Evolutionary conservation across 2,329 filamentous ascomycete genomes (phyloP), one percentile per base, ranked within the genome.

Genomic region (Lasiodiplodia sp.): DNA sequence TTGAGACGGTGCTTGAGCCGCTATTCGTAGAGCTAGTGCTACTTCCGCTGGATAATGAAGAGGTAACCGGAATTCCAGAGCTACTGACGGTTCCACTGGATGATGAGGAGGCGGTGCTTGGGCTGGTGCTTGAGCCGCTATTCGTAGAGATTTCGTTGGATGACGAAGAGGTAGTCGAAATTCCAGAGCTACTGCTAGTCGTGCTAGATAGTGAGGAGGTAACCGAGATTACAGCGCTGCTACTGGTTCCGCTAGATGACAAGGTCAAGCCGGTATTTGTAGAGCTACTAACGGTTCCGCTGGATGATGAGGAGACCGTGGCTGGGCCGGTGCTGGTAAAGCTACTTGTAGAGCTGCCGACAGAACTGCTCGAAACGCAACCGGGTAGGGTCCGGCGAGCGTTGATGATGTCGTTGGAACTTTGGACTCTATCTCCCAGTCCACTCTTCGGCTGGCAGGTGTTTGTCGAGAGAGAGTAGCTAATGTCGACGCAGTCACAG

Each of bases 361-460:
- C 3, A 5, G 47, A 65, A 1, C n/a, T 23, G 28, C 23, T 38
- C 44, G 47, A 23, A n/a, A 52, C 12, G 18, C 60, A 64, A 12
- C 60, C 60, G 4, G 60, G 60, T 11, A 6, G 18, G 4, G 16
- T 38, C 21, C 60, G 60, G 12, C 44, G 60, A 18, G 60, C 60
- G 31, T 64, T 64, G 28, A 52, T 38, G 47, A 53, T 25, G n/a
- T 53, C 18, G 28, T 38, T 64, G 6, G 28, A 7, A 12, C 18
- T 21, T 6, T 18, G 2, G 2, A 52, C 12, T 14, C 25, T 52
- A 6, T 12, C 12, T 21, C 60, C 60, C 1, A 64, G 8, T 2
- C 7, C 28, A 12, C 31, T 28, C 60, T 53, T 64, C n/a, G 28
- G 60, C 44, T 64, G 47, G 60, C 60, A 64, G 23, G 31, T 40